Conservation (phyloP, 345 rosid species). For the Anastatica hierochuntica region DNA sequence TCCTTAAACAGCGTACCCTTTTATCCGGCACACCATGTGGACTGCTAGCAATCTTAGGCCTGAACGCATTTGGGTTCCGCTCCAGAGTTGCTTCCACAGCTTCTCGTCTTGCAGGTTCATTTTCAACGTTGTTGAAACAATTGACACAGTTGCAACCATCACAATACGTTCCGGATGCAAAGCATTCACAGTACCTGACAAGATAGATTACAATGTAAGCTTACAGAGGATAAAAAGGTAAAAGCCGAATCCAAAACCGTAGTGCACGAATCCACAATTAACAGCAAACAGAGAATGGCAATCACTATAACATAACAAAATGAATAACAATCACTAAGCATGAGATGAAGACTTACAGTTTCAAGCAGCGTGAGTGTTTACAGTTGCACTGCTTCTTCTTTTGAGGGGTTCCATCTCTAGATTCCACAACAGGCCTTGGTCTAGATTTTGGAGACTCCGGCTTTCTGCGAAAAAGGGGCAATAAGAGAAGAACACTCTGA, state of each 20-base stretch:
- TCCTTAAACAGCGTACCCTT: slow-evolving; percentile 42
- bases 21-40: slow-evolving; percentile 90
- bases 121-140: slow-evolving; percentile 89
- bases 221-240: no score
- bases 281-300: not conserved
- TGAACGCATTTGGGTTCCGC: slow-evolving; percentile 94
- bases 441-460: slow-evolving; percentile 65
- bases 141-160: slow-evolving; percentile 96
- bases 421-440: slow-evolving; percentile 52
- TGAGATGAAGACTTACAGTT: slow-evolving; percentile 81
- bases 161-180: slow-evolving; percentile 94
- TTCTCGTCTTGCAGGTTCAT: slow-evolving; percentile 84
- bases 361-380: slow-evolving; percentile 95
- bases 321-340: no score
- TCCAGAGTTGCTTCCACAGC: slow-evolving; percentile 93
- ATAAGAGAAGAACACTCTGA: no score
- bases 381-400: slow-evolving; percentile 97
- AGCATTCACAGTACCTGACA: slow-evolving; percentile 91
- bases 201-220: slow-evolving; percentile 9
- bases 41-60: slow-evolving; percentile 96
- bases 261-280: not conserved
- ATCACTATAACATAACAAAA: not conserved
- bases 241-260: not conserved
- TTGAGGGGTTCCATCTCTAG: slow-evolving; percentile 86
- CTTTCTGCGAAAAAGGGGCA: slow-evolving; percentile 32